Percentiles rank a stretch among this genome's conserved stretches.
phyloP scores from a whole-genome alignment of 1,139 yeast genomes.

The Geotrichum candidum region DNA sequence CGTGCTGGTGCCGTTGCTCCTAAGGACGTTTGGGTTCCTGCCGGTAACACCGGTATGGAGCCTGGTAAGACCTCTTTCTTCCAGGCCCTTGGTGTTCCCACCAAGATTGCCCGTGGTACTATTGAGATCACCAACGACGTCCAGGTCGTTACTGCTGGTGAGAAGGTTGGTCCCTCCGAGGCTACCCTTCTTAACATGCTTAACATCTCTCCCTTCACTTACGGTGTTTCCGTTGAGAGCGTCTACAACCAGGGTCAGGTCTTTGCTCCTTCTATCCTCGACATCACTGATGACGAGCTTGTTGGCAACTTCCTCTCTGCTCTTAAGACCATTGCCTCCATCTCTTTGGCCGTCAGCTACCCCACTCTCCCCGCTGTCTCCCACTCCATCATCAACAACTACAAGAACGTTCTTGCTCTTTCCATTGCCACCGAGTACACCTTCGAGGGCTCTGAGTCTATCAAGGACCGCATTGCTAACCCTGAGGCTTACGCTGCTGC shows the following conservation, averaged over 20 bases:
- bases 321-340: constrained; percentile 86
- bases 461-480: constrained; percentile 99
- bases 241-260: constrained; percentile 98
- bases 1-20: constrained; percentile 99
- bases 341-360: constrained; percentile 97
- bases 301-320: constrained; percentile 89
- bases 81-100: constrained; percentile 99
- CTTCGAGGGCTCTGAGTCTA: constrained; percentile 97
- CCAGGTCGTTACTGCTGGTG: constrained; percentile 82
- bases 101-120: constrained; percentile 99
- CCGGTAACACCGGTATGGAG: constrained; percentile 99
- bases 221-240: constrained; percentile 94
- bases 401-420: constrained; percentile 97
- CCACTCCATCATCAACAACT: constrained; percentile 97
- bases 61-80: constrained; percentile 99
- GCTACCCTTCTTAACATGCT: constrained; percentile 98
- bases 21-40: constrained; percentile 93
- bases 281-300: constrained; percentile 96
- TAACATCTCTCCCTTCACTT: constrained; percentile 99
- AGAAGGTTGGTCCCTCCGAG: constrained; percentile 98
- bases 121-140: constrained; percentile 98
- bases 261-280: constrained; percentile 94
- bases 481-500: constrained; percentile 99
- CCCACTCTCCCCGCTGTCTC: constrained; percentile 99
- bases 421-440: constrained; percentile 98